These are phyloP conservation scores for Serendipita vermifera DNA, from an alignment of 768 basidiomycete species.

Conservation along the genomic window DNA sequence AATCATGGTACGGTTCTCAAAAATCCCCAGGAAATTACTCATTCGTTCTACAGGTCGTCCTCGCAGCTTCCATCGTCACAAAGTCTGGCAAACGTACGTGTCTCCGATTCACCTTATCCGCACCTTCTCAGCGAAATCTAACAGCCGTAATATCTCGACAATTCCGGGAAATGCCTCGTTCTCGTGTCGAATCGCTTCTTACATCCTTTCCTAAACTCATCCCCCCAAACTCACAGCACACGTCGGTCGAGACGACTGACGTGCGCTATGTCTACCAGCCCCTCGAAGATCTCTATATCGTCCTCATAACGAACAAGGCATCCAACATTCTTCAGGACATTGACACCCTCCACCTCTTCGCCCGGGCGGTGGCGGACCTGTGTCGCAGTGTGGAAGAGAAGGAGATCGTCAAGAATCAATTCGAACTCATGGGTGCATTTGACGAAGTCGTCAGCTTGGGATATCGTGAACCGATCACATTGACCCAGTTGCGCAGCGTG, in stretches of 20 bases:
- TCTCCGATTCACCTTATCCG: constrained; percentile 5
- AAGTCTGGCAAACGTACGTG: constrained; percentile 82
- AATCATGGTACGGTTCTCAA: background rate
- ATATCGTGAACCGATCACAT: constrained; percentile 66
- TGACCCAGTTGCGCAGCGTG: constrained; percentile 45
- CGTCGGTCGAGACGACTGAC: constrained; percentile 89
- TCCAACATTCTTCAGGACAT: constrained; percentile 99
- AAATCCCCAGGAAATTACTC: background rate
- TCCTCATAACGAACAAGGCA: constrained; percentile 95
- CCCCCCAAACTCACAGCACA: constrained; percentile 87
- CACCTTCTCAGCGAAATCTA: background rate
- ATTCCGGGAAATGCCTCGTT: constrained; percentile 83
- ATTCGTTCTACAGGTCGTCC: constrained; percentile 52
- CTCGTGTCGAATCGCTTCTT: constrained; percentile 88
- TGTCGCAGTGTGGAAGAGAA: constrained; percentile 77
- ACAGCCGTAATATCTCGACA: constrained; percentile 91
- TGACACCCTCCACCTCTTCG: constrained; percentile 86
- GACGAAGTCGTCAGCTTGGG: constrained; percentile 93
- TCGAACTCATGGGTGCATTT: constrained; percentile 88
- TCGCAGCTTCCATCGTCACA: constrained; percentile 90
- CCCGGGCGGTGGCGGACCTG: constrained; percentile 85
- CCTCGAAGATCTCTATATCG: constrained; percentile 90
- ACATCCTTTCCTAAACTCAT: constrained; percentile 97
- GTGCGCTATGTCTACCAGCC: constrained; percentile 96
- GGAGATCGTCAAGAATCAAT: constrained; percentile 80